A percentile compares a stretch with the other conserved stretches of the same genome.
Conservation (phyloP, 345 rosid genomes). For the Lepidium sativum region DNA sequence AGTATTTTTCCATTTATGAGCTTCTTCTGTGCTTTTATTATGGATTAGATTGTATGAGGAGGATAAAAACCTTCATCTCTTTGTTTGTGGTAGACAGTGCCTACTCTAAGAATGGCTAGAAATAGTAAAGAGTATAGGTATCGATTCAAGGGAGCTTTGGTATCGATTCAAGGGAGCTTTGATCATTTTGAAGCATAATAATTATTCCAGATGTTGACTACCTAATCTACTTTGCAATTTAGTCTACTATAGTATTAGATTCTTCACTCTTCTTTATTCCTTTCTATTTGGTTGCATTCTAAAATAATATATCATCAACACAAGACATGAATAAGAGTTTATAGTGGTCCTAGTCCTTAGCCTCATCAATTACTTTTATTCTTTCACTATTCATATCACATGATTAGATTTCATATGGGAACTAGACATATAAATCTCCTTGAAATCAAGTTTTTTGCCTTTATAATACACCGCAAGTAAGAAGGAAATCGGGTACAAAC, state of each 20-base stretch:
- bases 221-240: constrained; percentile 12
- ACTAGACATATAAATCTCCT: neutral
- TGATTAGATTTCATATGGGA: constrained; percentile 4
- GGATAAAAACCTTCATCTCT: neutral
- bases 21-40: neutral
- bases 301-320: constrained; percentile 6
- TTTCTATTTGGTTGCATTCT: constrained; percentile 14
- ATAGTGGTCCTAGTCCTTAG: constrained; percentile 25
- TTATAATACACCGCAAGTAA: neutral
- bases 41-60: too few relatives aligned
- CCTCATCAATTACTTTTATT: constrained; percentile 17
- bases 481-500: neutral
- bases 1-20: constrained; percentile 1
- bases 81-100: constrained; percentile 12
- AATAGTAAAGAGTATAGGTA: constrained; percentile 7
- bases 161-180: constrained; percentile 15
- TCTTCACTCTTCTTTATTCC: constrained; percentile 1
- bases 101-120: constrained; percentile 7
- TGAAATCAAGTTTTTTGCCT: neutral
- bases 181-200: constrained; percentile 18
- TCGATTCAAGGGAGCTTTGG: too few relatives aligned
- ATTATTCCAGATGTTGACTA: constrained; percentile 46
- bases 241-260: constrained; percentile 1
- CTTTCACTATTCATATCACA: constrained; percentile 17
- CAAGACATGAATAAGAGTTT: constrained; percentile 28